Evolutionary conservation across 2,329 filamentous ascomycete species (phyloP).

Genomic region (Cadophora sp.): DNA sequence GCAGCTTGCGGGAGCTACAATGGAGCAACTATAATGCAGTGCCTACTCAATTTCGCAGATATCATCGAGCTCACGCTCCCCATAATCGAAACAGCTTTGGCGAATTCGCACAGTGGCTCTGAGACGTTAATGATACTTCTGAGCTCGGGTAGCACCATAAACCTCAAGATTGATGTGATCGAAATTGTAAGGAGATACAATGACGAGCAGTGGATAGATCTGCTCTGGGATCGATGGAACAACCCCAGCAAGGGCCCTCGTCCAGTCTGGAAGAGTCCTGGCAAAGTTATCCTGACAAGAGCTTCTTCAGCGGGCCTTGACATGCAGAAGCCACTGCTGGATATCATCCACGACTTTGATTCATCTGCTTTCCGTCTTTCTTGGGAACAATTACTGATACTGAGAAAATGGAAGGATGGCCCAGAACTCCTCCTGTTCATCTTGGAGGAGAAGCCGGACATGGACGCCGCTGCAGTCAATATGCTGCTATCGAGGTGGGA

Average conservation of each 20-base stretch:
- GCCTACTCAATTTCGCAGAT: neutral
- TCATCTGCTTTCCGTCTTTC: neutral
- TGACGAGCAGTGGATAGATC: neutral
- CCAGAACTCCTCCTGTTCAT: neutral
- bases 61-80: neutral
- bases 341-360: neutral
- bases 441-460: conserved; percentile 1
- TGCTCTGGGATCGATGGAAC: neutral
- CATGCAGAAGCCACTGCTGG: neutral
- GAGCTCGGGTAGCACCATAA: neutral
- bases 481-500: conserved; percentile 16
- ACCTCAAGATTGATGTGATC: neutral
- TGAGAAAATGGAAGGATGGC: neutral
- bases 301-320: neutral
- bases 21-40: neutral
- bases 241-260: neutral
- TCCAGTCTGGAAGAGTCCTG: neutral
- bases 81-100: neutral
- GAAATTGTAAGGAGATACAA: neutral
- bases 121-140: neutral
- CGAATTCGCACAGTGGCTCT: neutral
- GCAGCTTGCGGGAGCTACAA: neutral
- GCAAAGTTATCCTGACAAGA: neutral
- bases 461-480: conserved; percentile 7
- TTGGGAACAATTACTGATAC: neutral